These are phyloP conservation scores for Cicer pinnatifidum DNA, from an alignment of 306 rosid genomes.

Conservation along the genomic window DNA sequence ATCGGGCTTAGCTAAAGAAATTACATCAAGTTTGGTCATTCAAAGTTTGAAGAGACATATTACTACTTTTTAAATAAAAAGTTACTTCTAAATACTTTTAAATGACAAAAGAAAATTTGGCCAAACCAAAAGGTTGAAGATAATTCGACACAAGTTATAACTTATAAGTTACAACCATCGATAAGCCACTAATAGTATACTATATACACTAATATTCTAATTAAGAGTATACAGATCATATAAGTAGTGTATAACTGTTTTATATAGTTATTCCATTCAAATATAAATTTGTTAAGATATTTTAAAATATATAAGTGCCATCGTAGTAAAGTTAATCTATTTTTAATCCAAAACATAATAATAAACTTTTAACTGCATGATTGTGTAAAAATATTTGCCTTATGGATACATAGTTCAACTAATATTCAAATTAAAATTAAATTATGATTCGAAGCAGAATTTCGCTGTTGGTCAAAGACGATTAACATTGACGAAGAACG, in stretches of 20 bases:
- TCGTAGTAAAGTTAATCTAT: neutral
- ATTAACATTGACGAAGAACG: too few species aligned
- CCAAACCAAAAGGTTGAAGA: neutral
- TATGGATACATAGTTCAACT: neutral
- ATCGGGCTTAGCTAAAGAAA: neutral
- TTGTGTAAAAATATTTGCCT: neutral
- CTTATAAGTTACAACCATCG: neutral
- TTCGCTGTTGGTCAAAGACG: too few species aligned
- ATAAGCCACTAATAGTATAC: neutral
- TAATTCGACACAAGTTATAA: too few species aligned
- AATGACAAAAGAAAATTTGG: neutral
- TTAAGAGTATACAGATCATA: neutral
- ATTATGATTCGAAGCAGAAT: too few species aligned
- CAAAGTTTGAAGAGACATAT: slow-evolving; percentile 14
- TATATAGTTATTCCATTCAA: neutral
- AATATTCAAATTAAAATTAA: neutral
- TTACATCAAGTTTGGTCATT: neutral
- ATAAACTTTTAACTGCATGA: neutral
- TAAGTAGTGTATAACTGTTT: neutral
- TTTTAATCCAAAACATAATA: neutral
- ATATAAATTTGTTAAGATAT: neutral
- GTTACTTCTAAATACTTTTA: neutral
- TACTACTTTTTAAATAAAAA: neutral
- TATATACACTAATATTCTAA: too few species aligned
- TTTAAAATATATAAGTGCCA: neutral